Percentiles rank a stretch among this genome's conserved stretches.
Evolutionary conservation across 1,139 yeast genomes (phyloP).

Genomic region (Pichia sp.): DNA sequence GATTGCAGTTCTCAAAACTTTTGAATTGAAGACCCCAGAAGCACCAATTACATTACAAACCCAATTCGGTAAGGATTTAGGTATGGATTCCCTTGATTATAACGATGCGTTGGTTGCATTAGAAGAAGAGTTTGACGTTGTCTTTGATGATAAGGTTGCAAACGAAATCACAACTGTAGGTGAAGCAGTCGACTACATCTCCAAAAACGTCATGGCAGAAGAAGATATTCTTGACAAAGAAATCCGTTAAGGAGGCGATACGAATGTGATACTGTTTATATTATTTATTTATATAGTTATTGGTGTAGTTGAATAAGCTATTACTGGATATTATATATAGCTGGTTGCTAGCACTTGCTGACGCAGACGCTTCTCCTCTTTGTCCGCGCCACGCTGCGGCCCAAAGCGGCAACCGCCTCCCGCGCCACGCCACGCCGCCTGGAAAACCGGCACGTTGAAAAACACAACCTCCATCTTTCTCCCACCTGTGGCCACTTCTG

Average conservation of each 20-base stretch:
- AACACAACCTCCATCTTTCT: no score
- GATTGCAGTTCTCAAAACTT: constrained; percentile 29
- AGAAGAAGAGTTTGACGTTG: constrained; percentile 60
- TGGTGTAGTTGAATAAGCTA: no score
- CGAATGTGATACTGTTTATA: neutral
- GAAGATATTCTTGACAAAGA: constrained; percentile 30
- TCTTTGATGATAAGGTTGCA: constrained; percentile 55
- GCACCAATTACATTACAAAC: constrained; percentile 34
- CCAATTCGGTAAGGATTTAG: constrained; percentile 53
- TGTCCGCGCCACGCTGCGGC: no score
- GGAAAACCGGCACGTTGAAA: no score
- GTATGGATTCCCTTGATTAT: constrained; percentile 57
- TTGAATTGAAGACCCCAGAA: constrained; percentile 27
- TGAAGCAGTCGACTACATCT: constrained; percentile 53
- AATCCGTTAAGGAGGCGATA: constrained; percentile 24
- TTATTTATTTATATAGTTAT: neutral
- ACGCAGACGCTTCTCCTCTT: no score
- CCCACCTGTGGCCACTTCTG: no score
- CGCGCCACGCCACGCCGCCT: no score
- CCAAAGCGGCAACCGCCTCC: no score
- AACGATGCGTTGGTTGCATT: constrained; percentile 60
- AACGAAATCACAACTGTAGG: constrained; percentile 59
- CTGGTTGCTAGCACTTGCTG: no score
- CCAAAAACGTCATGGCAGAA: constrained; percentile 28
- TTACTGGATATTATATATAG: no score